phyloP scores from a whole-genome alignment of 495 filamentous ascomycete species.

The Bombardia bombarda region DNA sequence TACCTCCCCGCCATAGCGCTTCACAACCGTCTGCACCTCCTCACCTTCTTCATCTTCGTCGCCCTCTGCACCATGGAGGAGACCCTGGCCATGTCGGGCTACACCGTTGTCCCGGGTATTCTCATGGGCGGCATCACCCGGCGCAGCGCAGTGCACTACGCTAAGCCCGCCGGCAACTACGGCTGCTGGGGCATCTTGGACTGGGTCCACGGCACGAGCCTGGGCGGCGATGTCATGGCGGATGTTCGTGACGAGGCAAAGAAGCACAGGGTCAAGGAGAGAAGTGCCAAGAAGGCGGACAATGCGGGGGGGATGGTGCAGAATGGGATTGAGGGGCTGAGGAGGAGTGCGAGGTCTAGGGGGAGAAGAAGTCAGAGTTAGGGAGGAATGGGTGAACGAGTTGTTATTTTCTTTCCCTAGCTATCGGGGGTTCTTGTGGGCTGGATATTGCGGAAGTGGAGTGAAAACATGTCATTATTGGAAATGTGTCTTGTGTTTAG shows the following conservation, averaged over 20 bases:
- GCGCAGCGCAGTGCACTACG: slow-evolving; percentile 60
- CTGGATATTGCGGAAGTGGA: no score
- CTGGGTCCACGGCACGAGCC: slow-evolving; percentile 62
- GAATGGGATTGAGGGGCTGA: slow-evolving; percentile 25
- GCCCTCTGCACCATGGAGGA: slow-evolving; percentile 67
- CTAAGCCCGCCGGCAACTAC: slow-evolving; percentile 58
- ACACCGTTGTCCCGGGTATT: slow-evolving; percentile 64
- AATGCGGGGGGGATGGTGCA: slow-evolving; percentile 28
- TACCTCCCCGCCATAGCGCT: slow-evolving; percentile 52
- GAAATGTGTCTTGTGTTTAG: no score
- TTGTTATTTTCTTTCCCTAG: no score
- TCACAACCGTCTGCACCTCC: slow-evolving; percentile 63
- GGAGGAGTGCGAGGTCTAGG: slow-evolving; percentile 26
- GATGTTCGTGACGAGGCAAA: slow-evolving; percentile 48
- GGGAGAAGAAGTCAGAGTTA: slow-evolving; percentile 9
- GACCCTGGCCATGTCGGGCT: slow-evolving; percentile 68
- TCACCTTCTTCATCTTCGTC: slow-evolving; percentile 70
- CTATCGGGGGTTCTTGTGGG: no score
- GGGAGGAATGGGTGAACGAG: no score
- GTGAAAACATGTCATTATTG: no score
- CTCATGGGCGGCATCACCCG: slow-evolving; percentile 67
- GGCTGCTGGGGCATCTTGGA: slow-evolving; percentile 73
- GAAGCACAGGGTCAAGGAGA: slow-evolving; percentile 48
- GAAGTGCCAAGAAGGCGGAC: slow-evolving; percentile 29
- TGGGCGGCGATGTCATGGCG: slow-evolving; percentile 50